Base-by-base conservation (phyloP, 352 stramenopile genomes). In the Stramenopiles sp. region DNA sequence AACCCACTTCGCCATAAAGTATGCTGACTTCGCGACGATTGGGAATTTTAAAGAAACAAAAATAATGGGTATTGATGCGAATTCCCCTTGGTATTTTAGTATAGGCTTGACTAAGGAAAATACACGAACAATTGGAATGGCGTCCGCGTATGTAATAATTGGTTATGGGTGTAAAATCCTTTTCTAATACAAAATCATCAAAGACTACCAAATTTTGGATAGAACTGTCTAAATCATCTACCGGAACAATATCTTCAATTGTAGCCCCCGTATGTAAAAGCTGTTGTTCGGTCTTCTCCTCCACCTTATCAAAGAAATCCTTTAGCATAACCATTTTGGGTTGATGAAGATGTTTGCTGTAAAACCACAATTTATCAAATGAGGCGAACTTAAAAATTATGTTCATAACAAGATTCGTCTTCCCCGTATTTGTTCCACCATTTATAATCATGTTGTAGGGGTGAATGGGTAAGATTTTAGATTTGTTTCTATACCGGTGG, bases 111-210 rank as follows among this genome's bases (percentile, higher is more conserved):
- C 43, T 25, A 18, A 63, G 25, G 25, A 63, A 63, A 63, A 12
- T 18, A 63, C 12, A 12, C 12, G 12, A 18, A 63, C 43, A 63
- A 63, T 63, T 63, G 12, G 12, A 18, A 63, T 63, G 43, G 12
- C 43, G 12, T 18, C 12, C 12, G 12, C 43, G 12, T 63, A 63
- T 25, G 25, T 18, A 63, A 63, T 63, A 63, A 63, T 63, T 25
- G 12, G 25, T 63, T 25, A 63, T 63, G 43, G 43, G 43, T 63
- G 43, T 63, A 18, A 18, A 25, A 63, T 63, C 25, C 12, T 12
- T 18, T 18, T 63, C 43, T 63, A 63, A 25, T 63, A 63, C 12
- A 63, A 63, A 63, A 63, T 63, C 43, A 63, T 63, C 43, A 63
- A 63, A 63, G 12, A 63, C 25, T 63, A 63, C 43, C 12, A 63